phyloP scores from a whole-genome alignment of 305 asterid species.

The Fraxinus velutina region DNA sequence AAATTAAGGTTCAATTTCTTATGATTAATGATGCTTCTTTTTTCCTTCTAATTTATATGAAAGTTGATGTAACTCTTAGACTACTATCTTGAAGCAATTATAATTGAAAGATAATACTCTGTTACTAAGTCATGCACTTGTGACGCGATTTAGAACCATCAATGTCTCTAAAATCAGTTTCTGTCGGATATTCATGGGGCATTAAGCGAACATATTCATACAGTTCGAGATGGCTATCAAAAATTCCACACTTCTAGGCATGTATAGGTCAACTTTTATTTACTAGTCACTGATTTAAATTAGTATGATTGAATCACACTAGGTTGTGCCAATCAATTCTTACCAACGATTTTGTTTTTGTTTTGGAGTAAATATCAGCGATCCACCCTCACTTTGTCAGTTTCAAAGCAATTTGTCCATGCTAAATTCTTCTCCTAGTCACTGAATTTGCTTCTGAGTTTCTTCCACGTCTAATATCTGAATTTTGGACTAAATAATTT shows the following conservation, averaged over 20 bases:
- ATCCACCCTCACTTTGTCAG: neutral
- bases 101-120: neutral
- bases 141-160: conserved; percentile 9
- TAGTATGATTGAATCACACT: neutral
- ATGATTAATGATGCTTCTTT: conserved; percentile 16
- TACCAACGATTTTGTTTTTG: neutral
- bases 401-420: neutral
- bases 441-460: neutral
- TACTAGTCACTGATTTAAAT: neutral
- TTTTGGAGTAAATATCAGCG: neutral
- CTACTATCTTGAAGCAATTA: conserved; percentile 7
- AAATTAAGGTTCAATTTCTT: conserved; percentile 56
- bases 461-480: neutral
- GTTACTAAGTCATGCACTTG: neutral
- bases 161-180: neutral
- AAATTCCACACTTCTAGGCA: neutral
- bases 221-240: neutral
- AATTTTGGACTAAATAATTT: neutral
- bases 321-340: neutral
- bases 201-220: neutral
- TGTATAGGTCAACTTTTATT: neutral
- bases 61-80: neutral
- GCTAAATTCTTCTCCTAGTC: neutral
- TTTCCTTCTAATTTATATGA: neutral
- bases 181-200: neutral